Evolutionary conservation across 1,284 basidiomycete species (phyloP), one percentile per base, ranked within the genome.

Genomic region (Fomitopsis palustris): DNA sequence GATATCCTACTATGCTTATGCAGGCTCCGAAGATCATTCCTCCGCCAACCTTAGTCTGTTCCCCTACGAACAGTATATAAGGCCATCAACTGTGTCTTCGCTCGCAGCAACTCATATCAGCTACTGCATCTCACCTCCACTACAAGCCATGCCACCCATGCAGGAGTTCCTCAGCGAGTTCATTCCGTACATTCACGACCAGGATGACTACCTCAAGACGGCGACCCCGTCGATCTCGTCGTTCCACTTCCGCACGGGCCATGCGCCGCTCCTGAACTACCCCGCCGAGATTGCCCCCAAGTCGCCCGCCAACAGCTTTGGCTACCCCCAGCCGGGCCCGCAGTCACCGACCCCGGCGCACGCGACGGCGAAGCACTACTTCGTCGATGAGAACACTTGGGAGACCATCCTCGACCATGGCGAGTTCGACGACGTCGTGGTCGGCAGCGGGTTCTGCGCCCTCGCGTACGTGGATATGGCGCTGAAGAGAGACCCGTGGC

Each of bases 391-490:
- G 9, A 29, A 27, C 16, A 62, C 61, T 33, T 60, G 61, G 61
- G 31, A 54, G 14, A 51, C 38, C 35, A 58, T 61, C 35, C 31
- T 58, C 27, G 61, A 62, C 23, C 61, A 62, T 27, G 58, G 58
- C 25, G 58, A 57, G 31, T 60, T 60, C 51, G 59, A 60, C 35
- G 54, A 60, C 21, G 47, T 62, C 21, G 58, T 60, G 31, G n/a
- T 25, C 19, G 49, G 59, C 8, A 53, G 55, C 39, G 56, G 55
- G 2, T 64, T 64, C 42, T 58, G 55, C 29, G 69, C 67, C 31
- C 65, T 70, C 31, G 69, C 69, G 4, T 70, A 65, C 45, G 59
- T 70, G 27, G 61, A 62, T 29, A 47, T 53, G 10, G 63, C 69
- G n/a, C 59, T 70, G 23, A 43, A 62, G 42, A 41, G 60, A 29